Percentiles rank a stretch among this genome's conserved stretches.
phyloP scores from a whole-genome alignment of 2,329 filamentous ascomycete genomes.

The Pestalotiopsis sp. region DNA sequence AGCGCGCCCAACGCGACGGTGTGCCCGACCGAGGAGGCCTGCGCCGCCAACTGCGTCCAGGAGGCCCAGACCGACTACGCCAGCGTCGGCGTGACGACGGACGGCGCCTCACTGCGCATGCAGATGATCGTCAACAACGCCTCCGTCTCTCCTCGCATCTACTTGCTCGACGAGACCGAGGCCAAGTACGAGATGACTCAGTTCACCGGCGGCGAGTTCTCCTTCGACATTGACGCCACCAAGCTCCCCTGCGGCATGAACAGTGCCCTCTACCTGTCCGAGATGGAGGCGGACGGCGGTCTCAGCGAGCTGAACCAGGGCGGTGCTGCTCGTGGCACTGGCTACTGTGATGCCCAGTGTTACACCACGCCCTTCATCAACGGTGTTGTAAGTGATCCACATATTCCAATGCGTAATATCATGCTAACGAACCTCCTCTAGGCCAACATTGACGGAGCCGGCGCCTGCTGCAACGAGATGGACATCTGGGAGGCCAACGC shows the following conservation, averaged over 20 bases:
- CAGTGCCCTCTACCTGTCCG: conserved; percentile 63
- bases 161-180: conserved; percentile 57
- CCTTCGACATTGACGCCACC: conserved; percentile 67
- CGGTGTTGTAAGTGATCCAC: conserved; percentile 30
- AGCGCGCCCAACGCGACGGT: conserved; percentile 40
- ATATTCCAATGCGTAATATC: not conserved
- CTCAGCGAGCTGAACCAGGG: conserved; percentile 43
- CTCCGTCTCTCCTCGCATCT: conserved; percentile 50
- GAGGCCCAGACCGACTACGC: conserved; percentile 51
- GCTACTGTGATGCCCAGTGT: conserved; percentile 42
- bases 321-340: conserved; percentile 38
- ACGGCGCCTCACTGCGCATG: conserved; percentile 40
- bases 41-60: conserved; percentile 55
- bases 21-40: conserved; percentile 51
- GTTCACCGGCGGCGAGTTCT: conserved; percentile 61
- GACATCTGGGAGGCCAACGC: conserved; percentile 42
- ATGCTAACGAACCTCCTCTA: conserved; percentile 19
- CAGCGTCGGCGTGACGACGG: conserved; percentile 32
- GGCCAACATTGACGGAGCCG: conserved; percentile 36
- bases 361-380: conserved; percentile 38
- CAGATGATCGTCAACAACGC: conserved; percentile 32
- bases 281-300: conserved; percentile 63
- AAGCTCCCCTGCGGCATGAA: conserved; percentile 65
- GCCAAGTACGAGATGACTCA: conserved; percentile 62
- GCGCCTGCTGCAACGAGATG: conserved; percentile 41